Evolutionary conservation across 1,284 basidiomycete species (phyloP), one percentile per base, ranked within the genome.

Genomic region (Pseudozyma pruni): DNA sequence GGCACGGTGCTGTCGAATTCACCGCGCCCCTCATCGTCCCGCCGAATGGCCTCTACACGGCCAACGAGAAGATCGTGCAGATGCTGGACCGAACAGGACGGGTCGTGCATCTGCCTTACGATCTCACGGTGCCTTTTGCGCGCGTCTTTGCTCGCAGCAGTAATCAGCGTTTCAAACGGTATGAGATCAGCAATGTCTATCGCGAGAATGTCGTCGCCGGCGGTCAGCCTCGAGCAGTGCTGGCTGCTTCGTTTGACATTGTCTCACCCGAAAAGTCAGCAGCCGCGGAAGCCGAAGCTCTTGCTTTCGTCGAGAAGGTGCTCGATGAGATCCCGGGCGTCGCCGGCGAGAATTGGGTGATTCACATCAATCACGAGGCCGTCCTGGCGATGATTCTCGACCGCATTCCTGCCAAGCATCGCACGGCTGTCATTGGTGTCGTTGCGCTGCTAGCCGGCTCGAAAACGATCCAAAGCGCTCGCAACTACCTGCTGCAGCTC

Each of bases 1-100:
- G 94, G 2, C 94, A 94, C 74, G 94, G 94, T 7, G 93, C 94
- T 0, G 88, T 96, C 2, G 89, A 94, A 72, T 88, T 90, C 80
- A 90, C 92, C 68, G 89, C 93, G 0, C 90, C 93, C 0, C 84
- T 95, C 14, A 85, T 97, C 5, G 88, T 93, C 74, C 94, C 93
- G 0, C 85, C 85, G 23, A 85, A 84, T 22, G 83, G 84, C 0
- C 84, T 89, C 2, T 89, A 93, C 73, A 86, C 94, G n/a, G 91
- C 94, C 83, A 85, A 88, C 52, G 89, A 90, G 50, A 92, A 92
- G 2, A 91, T 93, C 1, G 90, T 95, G 3, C 87, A 88, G 35
- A 85, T 96, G 25, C 91, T 93, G 0, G 89, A 89, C 59, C 90
- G 91, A 11, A 81, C 80, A 14, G 82, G 82, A 16, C 73, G 74